Conservation (phyloP, 2,329 filamentous ascomycete genomes). For the Ramularia endophylla region DNA sequence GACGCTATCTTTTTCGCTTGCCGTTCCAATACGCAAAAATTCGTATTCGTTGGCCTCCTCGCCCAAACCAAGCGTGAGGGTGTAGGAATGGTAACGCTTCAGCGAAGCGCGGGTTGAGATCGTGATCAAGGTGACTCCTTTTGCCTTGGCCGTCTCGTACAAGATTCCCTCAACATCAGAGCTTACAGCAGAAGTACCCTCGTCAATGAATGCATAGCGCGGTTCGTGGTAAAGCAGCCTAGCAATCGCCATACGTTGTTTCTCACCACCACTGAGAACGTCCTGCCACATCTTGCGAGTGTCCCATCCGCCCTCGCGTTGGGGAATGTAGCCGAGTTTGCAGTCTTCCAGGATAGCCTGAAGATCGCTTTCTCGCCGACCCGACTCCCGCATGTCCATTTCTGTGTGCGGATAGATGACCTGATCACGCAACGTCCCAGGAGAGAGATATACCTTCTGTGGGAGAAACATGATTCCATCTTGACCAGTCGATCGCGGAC, state of each 20-base stretch:
- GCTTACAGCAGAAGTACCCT: constrained; percentile 90
- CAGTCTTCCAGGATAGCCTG: constrained; percentile 75
- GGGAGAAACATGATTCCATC: constrained; percentile 99
- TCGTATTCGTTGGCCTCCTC: constrained; percentile 82
- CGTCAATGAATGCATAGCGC: constrained; percentile 87
- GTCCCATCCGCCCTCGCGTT: constrained; percentile 94
- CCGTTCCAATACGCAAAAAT: constrained; percentile 88
- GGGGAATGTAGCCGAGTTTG: constrained; percentile 78
- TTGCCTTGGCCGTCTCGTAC: constrained; percentile 89
- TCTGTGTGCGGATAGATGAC: constrained; percentile 97
- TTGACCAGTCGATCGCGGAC: constrained; percentile 61
- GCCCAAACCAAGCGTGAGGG: constrained; percentile 76
- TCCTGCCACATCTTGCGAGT: constrained; percentile 98
- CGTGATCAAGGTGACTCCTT: constrained; percentile 63
- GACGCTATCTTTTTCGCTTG: constrained; percentile 85
- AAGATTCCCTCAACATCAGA: constrained; percentile 90
- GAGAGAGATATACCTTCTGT: constrained; percentile 84
- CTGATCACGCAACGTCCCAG: constrained; percentile 90
- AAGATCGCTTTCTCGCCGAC: constrained; percentile 71
- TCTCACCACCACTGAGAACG: constrained; percentile 93
- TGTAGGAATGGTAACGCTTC: constrained; percentile 93
- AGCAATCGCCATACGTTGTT: constrained; percentile 90
- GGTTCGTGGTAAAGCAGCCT: constrained; percentile 91
- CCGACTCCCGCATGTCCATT: constrained; percentile 81
- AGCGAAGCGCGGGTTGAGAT: constrained; percentile 91